Percentiles rank a stretch among this genome's conserved stretches.
Evolutionary conservation across 2,329 filamentous ascomycete species (phyloP).

Genomic region (Scorias spongiosa): DNA sequence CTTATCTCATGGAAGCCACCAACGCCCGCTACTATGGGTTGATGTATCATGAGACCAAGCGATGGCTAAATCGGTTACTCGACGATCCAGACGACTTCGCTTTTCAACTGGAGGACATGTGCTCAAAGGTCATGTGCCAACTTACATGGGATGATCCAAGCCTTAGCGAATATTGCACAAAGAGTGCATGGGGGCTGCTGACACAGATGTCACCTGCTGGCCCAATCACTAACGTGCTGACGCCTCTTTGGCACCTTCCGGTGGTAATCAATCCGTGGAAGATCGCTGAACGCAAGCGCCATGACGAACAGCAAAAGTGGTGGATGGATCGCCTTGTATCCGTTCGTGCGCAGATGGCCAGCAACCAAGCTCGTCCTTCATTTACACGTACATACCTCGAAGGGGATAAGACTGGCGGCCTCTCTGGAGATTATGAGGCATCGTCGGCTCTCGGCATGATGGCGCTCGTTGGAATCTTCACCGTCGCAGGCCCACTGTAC

Average conservation of each 20-base stretch:
- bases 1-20: slow-evolving; percentile 32
- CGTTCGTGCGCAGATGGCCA: slow-evolving; percentile 25
- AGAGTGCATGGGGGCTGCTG: slow-evolving; percentile 40
- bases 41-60: slow-evolving; percentile 40
- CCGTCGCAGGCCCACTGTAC: slow-evolving; percentile 16
- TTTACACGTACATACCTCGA: slow-evolving; percentile 30
- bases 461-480: slow-evolving; percentile 21
- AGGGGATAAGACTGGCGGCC: slow-evolving; percentile 19
- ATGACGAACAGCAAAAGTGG: slow-evolving; percentile 38
- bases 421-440: slow-evolving; percentile 22
- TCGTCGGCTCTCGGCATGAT: slow-evolving; percentile 22
- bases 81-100: slow-evolving; percentile 36
- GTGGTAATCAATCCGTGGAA: slow-evolving; percentile 39
- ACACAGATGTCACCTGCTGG: slow-evolving; percentile 44
- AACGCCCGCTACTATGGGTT: slow-evolving; percentile 31
- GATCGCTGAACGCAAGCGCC: slow-evolving; percentile 35
- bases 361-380: slow-evolving; percentile 26
- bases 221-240: slow-evolving; percentile 42
- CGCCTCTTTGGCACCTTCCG: slow-evolving; percentile 39
- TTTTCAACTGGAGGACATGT: slow-evolving; percentile 40
- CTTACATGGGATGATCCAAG: slow-evolving; percentile 39
- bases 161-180: slow-evolving; percentile 33
- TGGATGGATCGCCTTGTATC: slow-evolving; percentile 34
- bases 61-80: slow-evolving; percentile 36
- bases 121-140: slow-evolving; percentile 41